Evolutionary conservation across 257 asterid genomes (phyloP), one percentile per base, ranked within the genome.

Genomic region (Buddleja alternifolia): DNA sequence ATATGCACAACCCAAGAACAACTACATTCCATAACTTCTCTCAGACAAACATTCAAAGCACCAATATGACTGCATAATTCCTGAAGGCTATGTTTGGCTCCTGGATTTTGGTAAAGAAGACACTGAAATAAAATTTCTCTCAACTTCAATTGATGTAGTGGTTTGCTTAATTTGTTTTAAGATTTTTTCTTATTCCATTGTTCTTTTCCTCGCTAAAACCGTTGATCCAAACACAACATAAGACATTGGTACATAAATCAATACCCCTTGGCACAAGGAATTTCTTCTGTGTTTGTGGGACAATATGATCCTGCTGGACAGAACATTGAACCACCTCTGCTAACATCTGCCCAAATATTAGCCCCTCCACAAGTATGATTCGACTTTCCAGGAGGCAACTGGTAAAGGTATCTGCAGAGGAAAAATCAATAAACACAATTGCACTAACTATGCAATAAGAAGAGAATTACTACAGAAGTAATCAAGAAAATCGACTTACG

Each of bases 301-400:
- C 99, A 93, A 64, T 82, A 83, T 2, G 96, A 93, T 66, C 99
- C 99, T 1, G 97, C 96, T 2, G 97, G 75, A 64, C 98, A 93
- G 78, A 93, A 90, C 84, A 90, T 77, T 12, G 87, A 74, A 54
- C 78, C 75, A 42, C 95, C 83, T 69, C 90, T 78, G 75, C 86
- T 62, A 24, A 87, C 90, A 78, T 90, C 97, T 46, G 97, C 87
- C 98, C 98, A 93, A 24, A 79, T 53, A 77, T 93, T 82, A 65
- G 98, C 98, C 67, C 96, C 97, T 59, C 98, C 98, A 79, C 98
- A 93, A 10, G 85, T 84, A 69, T 93, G 97, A 76, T 81, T 55
- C 8, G 48, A 60, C 57, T 73, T 77, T 17, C 86, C 90, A 11
- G 86, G 77, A 39, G 96, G 96, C 40, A 88, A 66, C 60, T 88